These are phyloP conservation scores for Neospermospora avenae DNA, from an alignment of 2,329 filamentous ascomycete species.

Conservation along the genomic window DNA sequence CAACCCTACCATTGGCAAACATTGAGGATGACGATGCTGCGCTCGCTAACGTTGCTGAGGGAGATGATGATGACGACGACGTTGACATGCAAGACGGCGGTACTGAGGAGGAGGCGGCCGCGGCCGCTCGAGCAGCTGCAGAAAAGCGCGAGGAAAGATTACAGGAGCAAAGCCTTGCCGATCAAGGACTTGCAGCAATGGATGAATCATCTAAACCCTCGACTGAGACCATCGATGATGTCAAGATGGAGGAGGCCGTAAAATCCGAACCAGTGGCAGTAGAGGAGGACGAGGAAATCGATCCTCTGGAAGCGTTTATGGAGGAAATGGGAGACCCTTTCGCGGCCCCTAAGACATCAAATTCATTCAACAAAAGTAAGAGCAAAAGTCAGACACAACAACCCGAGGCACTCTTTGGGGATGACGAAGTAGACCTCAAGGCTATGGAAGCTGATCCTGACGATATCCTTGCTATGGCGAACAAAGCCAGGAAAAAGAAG, in stretches of 20 bases:
- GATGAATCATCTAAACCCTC: conserved; percentile 45
- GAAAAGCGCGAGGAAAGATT: conserved; percentile 74
- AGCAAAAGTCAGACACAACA: conserved; percentile 55
- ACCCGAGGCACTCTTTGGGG: conserved; percentile 83
- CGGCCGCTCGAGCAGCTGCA: conserved; percentile 79
- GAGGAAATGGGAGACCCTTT: conserved; percentile 51
- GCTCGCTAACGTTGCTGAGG: conserved; percentile 58
- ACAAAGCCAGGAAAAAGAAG: conserved; percentile 76
- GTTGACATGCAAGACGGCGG: conserved; percentile 72
- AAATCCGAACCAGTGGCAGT: conserved; percentile 34
- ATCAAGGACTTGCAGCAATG: conserved; percentile 37
- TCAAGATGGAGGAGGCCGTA: conserved; percentile 36
- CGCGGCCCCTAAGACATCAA: conserved; percentile 39
- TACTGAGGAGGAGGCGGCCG: conserved; percentile 83
- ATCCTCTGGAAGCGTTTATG: conserved; percentile 98
- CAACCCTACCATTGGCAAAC: conserved; percentile 67
- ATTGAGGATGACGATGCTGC: conserved; percentile 50
- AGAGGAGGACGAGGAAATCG: conserved; percentile 68
- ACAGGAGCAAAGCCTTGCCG: conserved; percentile 41
- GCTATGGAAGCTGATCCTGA: conserved; percentile 62
- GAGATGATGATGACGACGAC: conserved; percentile 61
- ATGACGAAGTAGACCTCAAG: conserved; percentile 69
- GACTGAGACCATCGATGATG: conserved; percentile 37
- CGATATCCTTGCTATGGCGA: conserved; percentile 59
- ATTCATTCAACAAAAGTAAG: conserved; percentile 31